These are phyloP conservation scores for Seminavis robusta DNA, from an alignment of 108 stramenopile species.

Conservation along the genomic window DNA sequence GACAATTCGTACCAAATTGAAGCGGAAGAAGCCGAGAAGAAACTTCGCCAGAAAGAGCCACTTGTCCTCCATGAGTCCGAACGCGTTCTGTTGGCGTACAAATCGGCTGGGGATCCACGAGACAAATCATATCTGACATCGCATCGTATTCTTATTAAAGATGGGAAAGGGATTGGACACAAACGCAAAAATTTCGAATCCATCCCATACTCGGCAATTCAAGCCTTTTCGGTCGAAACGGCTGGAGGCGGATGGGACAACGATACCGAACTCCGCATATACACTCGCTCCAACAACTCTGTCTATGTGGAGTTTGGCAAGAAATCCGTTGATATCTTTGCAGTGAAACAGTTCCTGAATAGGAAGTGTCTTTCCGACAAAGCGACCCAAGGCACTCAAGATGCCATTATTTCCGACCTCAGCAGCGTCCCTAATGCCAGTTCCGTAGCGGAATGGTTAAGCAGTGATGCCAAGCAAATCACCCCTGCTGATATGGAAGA, in stretches of 20 bases:
- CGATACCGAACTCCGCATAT: conserved; percentile 31
- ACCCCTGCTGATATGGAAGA: conserved; percentile 19
- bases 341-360: conserved; percentile 35
- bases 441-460: conserved; percentile 46
- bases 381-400: no score
- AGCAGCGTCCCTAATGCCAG: no score
- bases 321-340: conserved; percentile 22
- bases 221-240: conserved; percentile 56
- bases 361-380: conserved; percentile 15
- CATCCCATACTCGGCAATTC: conserved; percentile 45
- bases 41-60: conserved; percentile 30
- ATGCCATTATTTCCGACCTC: conserved; percentile 1
- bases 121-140: conserved; percentile 51
- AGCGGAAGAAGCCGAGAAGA: conserved; percentile 36
- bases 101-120: conserved; percentile 48
- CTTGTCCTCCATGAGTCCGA: conserved; percentile 31
- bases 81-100: conserved; percentile 48
- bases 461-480: conserved; percentile 37
- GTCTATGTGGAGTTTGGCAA: conserved; percentile 31
- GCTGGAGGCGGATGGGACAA: conserved; percentile 43
- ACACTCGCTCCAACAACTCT: conserved; percentile 24
- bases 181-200: conserved; percentile 44
- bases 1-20: conserved; percentile 47
- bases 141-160: conserved; percentile 46
- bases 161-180: conserved; percentile 51